Base-by-base conservation (phyloP, 768 basidiomycete genomes). In the Dioszegia crocea region DNA sequence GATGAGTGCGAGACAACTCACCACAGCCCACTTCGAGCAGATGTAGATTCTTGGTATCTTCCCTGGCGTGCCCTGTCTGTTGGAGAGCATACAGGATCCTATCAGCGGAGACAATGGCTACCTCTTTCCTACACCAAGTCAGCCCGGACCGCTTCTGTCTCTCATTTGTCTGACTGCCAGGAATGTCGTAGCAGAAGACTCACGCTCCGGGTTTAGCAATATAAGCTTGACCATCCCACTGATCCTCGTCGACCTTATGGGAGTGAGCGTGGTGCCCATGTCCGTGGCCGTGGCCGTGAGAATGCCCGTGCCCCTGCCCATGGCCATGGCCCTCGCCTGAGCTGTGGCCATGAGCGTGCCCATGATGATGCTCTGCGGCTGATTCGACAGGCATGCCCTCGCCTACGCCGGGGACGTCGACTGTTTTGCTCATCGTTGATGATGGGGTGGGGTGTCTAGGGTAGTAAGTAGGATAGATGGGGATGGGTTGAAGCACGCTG, bases 1-100 rank as follows among this genome's bases (percentile, higher is more conserved):
- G 31, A 39, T 17, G 53, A 44, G n/a, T 46, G 24, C n/a, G n/a
- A n/a, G n/a, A 44, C 1, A 10, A 66, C 68, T 49, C 48, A 70
- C 68, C 68, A 56, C 61, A 59, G 10, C 68, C 68, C 9, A 70
- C 50, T 43, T 70, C 68, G 8, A 67, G 50, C 1, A 67, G 26
- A 36, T 67, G 24, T 43, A 65, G 16, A 2, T 24, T 40, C 4
- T 33, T 44, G 10, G 62, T 50, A 9, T 60, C 39, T 6, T 54
- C 57, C 29, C 60, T 17, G 16, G 49, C 23, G 17, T 63, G 9
- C 2, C 59, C 63, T 1, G 63, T 61, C 11, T 39, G 24, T 17
- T 45, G 26, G 21, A 70, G 47, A 19, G 65, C 56, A 17, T 61
- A 55, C 17, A 66, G 23, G 11, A 67, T 46, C 4, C 52, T 36